Percentiles rank a stretch among this genome's conserved stretches.
Conservation (phyloP, 2,329 filamentous ascomycete genomes). For the Parastagonospora nodorum region DNA sequence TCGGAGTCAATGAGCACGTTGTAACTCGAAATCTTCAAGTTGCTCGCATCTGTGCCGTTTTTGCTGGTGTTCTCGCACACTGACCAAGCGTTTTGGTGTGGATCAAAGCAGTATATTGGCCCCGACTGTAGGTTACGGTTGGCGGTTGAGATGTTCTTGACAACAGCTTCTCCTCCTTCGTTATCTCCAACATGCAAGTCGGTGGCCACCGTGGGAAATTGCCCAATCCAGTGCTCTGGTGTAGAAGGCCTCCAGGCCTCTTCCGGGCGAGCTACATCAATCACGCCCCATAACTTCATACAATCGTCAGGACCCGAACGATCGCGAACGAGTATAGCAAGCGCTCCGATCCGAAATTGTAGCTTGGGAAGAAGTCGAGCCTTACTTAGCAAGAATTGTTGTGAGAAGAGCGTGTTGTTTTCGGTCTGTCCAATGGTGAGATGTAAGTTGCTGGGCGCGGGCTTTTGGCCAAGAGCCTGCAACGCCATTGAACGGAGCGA, state of each 20-base stretch:
- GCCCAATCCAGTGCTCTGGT: constrained; percentile 20
- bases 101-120: constrained; percentile 39
- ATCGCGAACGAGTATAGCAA: constrained; percentile 62
- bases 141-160: neutral
- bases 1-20: constrained; percentile 51
- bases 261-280: constrained; percentile 41
- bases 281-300: constrained; percentile 64
- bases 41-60: constrained; percentile 5
- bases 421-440: constrained; percentile 66
- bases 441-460: constrained; percentile 50
- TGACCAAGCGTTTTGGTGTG: constrained; percentile 29
- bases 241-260: constrained; percentile 1
- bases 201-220: neutral
- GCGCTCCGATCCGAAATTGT: constrained; percentile 54
- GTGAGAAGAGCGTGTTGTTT: constrained; percentile 51
- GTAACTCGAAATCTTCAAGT: constrained; percentile 48
- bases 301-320: constrained; percentile 28
- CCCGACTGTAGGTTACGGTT: constrained; percentile 25
- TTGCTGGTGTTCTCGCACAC: neutral
- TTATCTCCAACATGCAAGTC: neutral
- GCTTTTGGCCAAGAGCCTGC: constrained; percentile 29
- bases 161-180: neutral
- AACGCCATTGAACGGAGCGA: constrained; percentile 24
- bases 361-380: constrained; percentile 54
- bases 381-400: constrained; percentile 60